A percentile compares a stretch with the other conserved stretches of the same genome.
phyloP scores from a whole-genome alignment of 129 eudicot species.

The Artemisia tridentata region DNA sequence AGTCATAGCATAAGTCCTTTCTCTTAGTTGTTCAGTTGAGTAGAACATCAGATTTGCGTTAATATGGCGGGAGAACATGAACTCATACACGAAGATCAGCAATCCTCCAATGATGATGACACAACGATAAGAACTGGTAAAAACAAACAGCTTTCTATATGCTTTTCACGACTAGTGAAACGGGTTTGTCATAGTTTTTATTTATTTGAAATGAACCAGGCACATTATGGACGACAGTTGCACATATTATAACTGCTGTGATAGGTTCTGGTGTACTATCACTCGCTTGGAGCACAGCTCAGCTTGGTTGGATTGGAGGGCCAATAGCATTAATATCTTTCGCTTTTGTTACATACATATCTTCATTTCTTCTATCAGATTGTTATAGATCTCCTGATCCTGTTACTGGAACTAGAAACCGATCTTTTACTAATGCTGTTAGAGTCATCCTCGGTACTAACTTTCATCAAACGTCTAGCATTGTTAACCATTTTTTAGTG shows the following conservation, averaged over 20 bases:
- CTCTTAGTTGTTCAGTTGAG: background rate
- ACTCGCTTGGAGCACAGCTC: too few species aligned
- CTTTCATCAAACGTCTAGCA: background rate
- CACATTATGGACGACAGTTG: slow-evolving; percentile 50
- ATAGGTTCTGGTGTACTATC: too few species aligned
- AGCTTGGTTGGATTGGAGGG: slow-evolving; percentile 70
- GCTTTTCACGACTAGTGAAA: background rate
- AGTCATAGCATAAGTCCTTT: slow-evolving; percentile 1
- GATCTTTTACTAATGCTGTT: too few species aligned
- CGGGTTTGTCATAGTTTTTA: background rate
- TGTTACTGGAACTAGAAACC: too few species aligned
- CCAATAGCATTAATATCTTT: slow-evolving; percentile 38
- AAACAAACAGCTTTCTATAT: background rate
- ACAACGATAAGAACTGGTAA: slow-evolving; percentile 38
- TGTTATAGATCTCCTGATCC: too few species aligned
- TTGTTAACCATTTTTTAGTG: background rate
- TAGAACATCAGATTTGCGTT: background rate
- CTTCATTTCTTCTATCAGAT: slow-evolving; percentile 45
- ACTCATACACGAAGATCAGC: background rate
- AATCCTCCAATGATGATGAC: slow-evolving; percentile 12
- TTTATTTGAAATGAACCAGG: slow-evolving; percentile 31
- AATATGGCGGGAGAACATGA: slow-evolving; percentile 27
- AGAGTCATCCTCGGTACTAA: slow-evolving; percentile 42
- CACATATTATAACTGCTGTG: slow-evolving; percentile 70
- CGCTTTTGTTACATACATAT: slow-evolving; percentile 42